Evolutionary conservation across 176 grass and related monocot genomes (phyloP).

Genomic region (Guadua angustifolia): DNA sequence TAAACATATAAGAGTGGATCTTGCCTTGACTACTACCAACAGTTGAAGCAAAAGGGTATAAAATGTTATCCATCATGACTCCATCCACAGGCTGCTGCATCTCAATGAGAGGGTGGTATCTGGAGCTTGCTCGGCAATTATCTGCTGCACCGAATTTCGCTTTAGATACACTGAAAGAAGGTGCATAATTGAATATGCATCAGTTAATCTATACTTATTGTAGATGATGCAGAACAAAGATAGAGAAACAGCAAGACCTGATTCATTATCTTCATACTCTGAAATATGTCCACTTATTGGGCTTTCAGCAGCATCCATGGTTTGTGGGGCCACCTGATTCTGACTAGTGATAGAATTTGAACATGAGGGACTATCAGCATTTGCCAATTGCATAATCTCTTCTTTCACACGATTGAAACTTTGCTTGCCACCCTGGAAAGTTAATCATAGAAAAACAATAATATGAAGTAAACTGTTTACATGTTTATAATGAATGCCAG

Average conservation of each 20-base stretch:
- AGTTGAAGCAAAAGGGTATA: conserved; percentile 43
- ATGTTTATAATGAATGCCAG: no score
- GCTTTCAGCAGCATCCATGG: conserved; percentile 63
- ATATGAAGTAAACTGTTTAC: not conserved
- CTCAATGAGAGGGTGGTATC: conserved; percentile 88
- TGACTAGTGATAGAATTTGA: conserved; percentile 80
- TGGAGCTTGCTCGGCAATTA: conserved; percentile 69
- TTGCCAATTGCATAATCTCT: conserved; percentile 40
- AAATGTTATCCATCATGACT: conserved; percentile 53
- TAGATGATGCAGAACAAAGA: conserved; percentile 60
- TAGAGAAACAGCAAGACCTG: conserved; percentile 59
- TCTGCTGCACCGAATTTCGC: conserved; percentile 97
- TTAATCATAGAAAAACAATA: conserved; percentile 23
- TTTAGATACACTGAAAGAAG: conserved; percentile 98
- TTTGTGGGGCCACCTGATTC: conserved; percentile 62
- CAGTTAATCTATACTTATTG: conserved; percentile 68
- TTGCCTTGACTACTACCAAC: conserved; percentile 54
- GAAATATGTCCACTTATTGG: conserved; percentile 64
- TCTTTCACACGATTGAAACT: conserved; percentile 67
- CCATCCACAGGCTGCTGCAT: conserved; percentile 91
- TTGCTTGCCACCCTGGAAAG: conserved; percentile 66
- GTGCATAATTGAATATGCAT: conserved; percentile 82
- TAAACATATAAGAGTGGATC: conserved; percentile 12
- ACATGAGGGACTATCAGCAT: conserved; percentile 63
- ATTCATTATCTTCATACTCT: conserved; percentile 76